Evolutionary conservation across 495 filamentous ascomycete genomes (phyloP).

Genomic region (Lentithecium fluviatile): DNA sequence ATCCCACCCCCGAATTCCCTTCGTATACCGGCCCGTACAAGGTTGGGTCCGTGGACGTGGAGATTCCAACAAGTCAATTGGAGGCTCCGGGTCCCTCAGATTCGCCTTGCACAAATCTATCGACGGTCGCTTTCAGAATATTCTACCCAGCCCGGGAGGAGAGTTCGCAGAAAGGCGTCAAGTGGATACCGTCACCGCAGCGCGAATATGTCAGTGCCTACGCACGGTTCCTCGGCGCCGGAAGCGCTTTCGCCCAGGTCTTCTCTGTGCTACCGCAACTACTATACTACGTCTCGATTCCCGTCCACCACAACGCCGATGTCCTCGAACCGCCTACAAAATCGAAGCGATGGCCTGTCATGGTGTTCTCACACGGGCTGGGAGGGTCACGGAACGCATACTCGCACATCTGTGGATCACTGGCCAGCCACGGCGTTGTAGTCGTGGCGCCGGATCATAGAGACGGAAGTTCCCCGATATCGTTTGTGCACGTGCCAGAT

Average conservation of each 20-base stretch:
- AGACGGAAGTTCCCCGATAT: conserved; percentile 68
- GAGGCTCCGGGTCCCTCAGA: conserved; percentile 52
- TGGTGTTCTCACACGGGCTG: conserved; percentile 78
- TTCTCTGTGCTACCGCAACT: conserved; percentile 64
- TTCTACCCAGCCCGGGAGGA: conserved; percentile 66
- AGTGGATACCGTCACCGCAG: conserved; percentile 75
- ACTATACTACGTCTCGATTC: conserved; percentile 65
- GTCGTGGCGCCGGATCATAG: conserved; percentile 76
- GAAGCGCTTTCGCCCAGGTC: conserved; percentile 53
- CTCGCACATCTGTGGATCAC: conserved; percentile 65
- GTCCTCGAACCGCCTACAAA: conserved; percentile 50
- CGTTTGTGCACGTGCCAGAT: conserved; percentile 51
- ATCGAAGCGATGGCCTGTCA: conserved; percentile 65
- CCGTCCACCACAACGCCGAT: conserved; percentile 51
- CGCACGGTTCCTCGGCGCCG: conserved; percentile 63
- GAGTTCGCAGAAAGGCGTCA: conserved; percentile 45
- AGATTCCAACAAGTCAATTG: conserved; percentile 65
- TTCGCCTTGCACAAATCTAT: conserved; percentile 46
- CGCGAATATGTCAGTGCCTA: conserved; percentile 65
- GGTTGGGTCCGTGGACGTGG: conserved; percentile 72
- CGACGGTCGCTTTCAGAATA: conserved; percentile 70
- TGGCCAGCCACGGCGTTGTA: conserved; percentile 72
- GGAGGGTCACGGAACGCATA: conserved; percentile 74
- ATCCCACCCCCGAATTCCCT: conserved; percentile 63
- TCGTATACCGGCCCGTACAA: conserved; percentile 68